Conservation (phyloP, 352 stramenopile species). For the Phytophthora aleatoria region DNA sequence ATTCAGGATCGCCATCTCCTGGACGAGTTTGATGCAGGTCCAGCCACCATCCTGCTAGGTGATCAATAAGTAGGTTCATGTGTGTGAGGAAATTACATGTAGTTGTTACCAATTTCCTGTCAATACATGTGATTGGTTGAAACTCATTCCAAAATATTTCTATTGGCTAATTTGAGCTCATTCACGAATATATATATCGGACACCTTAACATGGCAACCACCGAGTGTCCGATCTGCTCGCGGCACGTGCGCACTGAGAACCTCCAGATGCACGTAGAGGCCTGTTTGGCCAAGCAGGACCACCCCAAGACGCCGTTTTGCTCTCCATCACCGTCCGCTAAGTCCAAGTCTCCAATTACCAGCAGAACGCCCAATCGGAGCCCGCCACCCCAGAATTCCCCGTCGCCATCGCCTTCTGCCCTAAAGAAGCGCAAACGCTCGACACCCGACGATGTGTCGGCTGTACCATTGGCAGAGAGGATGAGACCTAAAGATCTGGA, state of each 20-base stretch:
- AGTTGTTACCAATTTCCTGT: slow-evolving; percentile 2
- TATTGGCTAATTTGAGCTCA: slow-evolving; percentile 21
- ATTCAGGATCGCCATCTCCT: slow-evolving; percentile 33
- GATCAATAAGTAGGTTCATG: slow-evolving; percentile 7
- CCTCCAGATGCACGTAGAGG: slow-evolving; percentile 74
- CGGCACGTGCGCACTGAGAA: slow-evolving; percentile 78
- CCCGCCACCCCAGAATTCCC: slow-evolving; percentile 13
- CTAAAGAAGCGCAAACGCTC: slow-evolving; percentile 64
- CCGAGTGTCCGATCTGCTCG: slow-evolving; percentile 74
- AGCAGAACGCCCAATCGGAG: slow-evolving; percentile 15
- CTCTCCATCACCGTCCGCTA: slow-evolving; percentile 17
- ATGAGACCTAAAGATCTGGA: slow-evolving; percentile 69
- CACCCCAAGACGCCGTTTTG: slow-evolving; percentile 20
- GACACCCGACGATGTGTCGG: slow-evolving; percentile 23
- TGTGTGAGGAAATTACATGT: slow-evolving; percentile 13
- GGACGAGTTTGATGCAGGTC: slow-evolving; percentile 37
- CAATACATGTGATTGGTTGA: slow-evolving; percentile 30
- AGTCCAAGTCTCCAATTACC: slow-evolving; percentile 18
- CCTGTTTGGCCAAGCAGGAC: slow-evolving; percentile 51
- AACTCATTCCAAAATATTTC: slow-evolving; percentile 6
- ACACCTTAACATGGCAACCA: slow-evolving; percentile 35
- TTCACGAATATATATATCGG: neutral
- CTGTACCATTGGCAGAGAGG: slow-evolving; percentile 70
- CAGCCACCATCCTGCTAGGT: slow-evolving; percentile 24
- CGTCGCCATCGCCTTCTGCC: slow-evolving; percentile 21